Base-by-base conservation (phyloP, 2,329 filamentous ascomycete species). In the Talaromyces sp. region DNA sequence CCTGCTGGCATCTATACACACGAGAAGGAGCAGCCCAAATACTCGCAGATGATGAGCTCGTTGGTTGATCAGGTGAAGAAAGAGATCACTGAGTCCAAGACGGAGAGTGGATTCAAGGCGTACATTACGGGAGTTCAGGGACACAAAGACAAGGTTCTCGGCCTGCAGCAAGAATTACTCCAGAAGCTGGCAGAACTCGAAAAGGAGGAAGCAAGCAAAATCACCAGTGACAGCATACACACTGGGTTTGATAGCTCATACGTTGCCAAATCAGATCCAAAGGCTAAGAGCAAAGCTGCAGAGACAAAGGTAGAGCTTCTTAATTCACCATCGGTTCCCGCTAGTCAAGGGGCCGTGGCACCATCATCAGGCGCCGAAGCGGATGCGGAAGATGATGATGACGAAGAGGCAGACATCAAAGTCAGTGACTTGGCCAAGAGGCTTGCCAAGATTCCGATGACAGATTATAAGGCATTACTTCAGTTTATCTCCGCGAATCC, bases 11-110 rank as follows among this genome's bases (percentile, higher is more conserved):
- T 97, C 33, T 90, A 96, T 74, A 84, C 85, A 48, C 84, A 92
- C 63, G 88, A 90, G 70, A 86, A 90, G 75, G 88, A 88, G 73
- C 87, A 91, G 71, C 92, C 91, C 0, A 90, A 89, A 14, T 99
- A 97, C 75, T 95, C 92, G 45, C 92, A 96, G 82, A 99, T 99
- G 95, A 93, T 99, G 90, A 91, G 91, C n/a, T 88, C 89, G n/a
- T 79, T 99, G 72, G 85, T 98, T 22, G 95, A 99, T 73, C 91
- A 96, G 78, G 93, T 98, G 48, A 97, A 97, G 78, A 88, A 91
- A 69, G 87, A 90, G 60, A 83, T 97, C 41, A 91, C 93, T 64
- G 90, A 93, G 74, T 74, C 76, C 22, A 90, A 90, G 77, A 87
- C 89, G 67, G 83, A 85, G 22, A 86, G 89, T 70, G 82, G 91